Evolutionary conservation across 2,329 filamentous ascomycete genomes (phyloP).

Genomic region (Lachnellula suecica): DNA sequence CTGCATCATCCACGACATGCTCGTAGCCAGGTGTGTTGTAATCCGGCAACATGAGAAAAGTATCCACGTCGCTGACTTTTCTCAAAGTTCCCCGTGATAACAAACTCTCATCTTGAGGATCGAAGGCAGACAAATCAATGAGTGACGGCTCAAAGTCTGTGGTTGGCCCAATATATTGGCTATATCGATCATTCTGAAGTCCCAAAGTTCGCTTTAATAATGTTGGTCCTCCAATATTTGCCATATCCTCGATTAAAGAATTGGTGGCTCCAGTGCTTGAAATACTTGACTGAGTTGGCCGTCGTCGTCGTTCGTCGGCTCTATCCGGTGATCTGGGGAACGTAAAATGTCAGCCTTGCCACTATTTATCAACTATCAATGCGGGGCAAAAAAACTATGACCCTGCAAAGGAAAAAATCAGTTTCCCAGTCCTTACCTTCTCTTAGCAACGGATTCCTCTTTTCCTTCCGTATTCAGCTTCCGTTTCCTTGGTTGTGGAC

Average conservation of each 20-base stretch:
- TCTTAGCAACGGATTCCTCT: conserved; percentile 62
- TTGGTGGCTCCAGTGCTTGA: conserved; percentile 62
- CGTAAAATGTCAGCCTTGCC: conserved; percentile 18
- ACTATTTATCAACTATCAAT: conserved; percentile 10
- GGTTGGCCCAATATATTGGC: conserved; percentile 80
- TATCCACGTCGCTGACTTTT: conserved; percentile 75
- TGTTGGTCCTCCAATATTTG: conserved; percentile 65
- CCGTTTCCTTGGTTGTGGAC: conserved; percentile 76
- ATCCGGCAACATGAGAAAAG: conserved; percentile 79
- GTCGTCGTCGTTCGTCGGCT: conserved; percentile 51
- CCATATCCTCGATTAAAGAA: conserved; percentile 68
- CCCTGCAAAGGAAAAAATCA: conserved; percentile 3
- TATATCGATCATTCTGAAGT: conserved; percentile 75
- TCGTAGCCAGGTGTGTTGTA: conserved; percentile 69
- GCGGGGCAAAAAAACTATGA: not conserved
- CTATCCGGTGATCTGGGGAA: conserved; percentile 54
- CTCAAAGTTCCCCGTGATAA: conserved; percentile 68
- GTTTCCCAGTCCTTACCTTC: conserved; percentile 54
- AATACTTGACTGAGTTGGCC: conserved; percentile 55
- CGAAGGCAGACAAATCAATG: conserved; percentile 77
- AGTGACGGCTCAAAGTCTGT: conserved; percentile 83
- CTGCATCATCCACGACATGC: conserved; percentile 65
- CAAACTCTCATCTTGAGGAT: conserved; percentile 78
- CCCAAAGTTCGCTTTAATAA: conserved; percentile 70
- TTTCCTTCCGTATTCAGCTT: conserved; percentile 62